Evolutionary conservation across 441 rosid genomes (phyloP).

Genomic region (Populus trichocarpa): DNA sequence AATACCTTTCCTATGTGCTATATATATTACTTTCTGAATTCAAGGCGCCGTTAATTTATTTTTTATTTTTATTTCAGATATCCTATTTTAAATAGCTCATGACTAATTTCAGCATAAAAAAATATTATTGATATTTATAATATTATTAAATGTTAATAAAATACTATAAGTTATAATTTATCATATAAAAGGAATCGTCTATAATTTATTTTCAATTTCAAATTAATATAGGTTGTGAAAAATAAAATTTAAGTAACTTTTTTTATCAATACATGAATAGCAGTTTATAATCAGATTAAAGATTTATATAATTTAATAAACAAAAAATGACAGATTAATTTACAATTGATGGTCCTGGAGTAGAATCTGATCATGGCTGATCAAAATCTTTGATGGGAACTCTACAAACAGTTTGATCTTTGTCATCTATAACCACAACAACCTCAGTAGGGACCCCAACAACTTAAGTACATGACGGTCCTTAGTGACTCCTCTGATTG

Average conservation of each 20-base stretch:
- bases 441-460: constrained; percentile 29
- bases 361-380: too few relatives aligned
- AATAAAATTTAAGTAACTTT: too few relatives aligned
- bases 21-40: too few relatives aligned
- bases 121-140: not conserved
- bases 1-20: too few relatives aligned
- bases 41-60: too few relatives aligned
- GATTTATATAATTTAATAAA: too few relatives aligned
- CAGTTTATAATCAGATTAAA: not conserved
- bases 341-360: not conserved
- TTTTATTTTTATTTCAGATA: not conserved
- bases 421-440: not conserved
- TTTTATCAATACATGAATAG: not conserved
- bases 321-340: not conserved
- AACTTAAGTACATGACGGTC: constrained; percentile 31
- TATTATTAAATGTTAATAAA: too few relatives aligned
- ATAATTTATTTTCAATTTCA: not conserved
- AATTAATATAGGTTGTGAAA: not conserved
- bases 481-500: constrained; percentile 30
- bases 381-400: too few relatives aligned
- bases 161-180: too few relatives aligned
- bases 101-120: not conserved
- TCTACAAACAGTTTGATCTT: not conserved
- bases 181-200: not conserved
- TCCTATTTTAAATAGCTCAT: not conserved